Evolutionary conservation across 495 filamentous ascomycete genomes (phyloP), one percentile per base, ranked within the genome.

Genomic region (Podospora anserina): DNA sequence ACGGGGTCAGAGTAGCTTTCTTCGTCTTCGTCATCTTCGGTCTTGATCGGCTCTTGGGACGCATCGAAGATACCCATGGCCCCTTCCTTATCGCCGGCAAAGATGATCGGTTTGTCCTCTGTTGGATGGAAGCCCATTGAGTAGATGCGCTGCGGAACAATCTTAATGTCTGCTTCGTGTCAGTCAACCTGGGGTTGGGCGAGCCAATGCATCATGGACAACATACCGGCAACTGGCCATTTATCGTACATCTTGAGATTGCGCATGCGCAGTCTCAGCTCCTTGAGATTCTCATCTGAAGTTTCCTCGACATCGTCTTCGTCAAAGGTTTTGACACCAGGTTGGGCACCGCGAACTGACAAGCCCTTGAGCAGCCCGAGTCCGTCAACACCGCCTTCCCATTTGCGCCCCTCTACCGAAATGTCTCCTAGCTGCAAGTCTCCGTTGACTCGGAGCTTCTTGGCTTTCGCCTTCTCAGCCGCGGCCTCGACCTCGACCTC

Each of bases 1-100:
- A 88, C 84, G 2, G 94, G 93, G 32, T 93, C 88, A 16, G 74
- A 55, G 20, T 69, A 58, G 0, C 66, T 67, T 6, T 83, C 82
- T 6, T 89, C 87, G 20, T 88, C 88, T 39, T 86, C 85, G 60
- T 90, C 87, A 69, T 85, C 82, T 58, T 80, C 78, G 28, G 79
- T 67, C 27, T 82, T 73, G 32, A 85, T 80, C 2, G 80, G 81
- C 26, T 87, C 85, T 70, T 96, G 92, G 0, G 93, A 95, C 1
- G 88, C 92, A 73, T 98, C 93, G 61, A 97, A 91, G n/a, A 99
- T 86, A 6, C 96, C 96, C 34, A 99, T 84, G 65, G 93, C 92
- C 26, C 95, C 95, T 76, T 96, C 86, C 77, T 99, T 98, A 75
- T 99, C 95, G 61, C 93, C 93, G 2, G 94, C 96, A 72, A 98